phyloP scores from a whole-genome alignment of 176 grass and related monocot species.

The Bromus sterilis region DNA sequence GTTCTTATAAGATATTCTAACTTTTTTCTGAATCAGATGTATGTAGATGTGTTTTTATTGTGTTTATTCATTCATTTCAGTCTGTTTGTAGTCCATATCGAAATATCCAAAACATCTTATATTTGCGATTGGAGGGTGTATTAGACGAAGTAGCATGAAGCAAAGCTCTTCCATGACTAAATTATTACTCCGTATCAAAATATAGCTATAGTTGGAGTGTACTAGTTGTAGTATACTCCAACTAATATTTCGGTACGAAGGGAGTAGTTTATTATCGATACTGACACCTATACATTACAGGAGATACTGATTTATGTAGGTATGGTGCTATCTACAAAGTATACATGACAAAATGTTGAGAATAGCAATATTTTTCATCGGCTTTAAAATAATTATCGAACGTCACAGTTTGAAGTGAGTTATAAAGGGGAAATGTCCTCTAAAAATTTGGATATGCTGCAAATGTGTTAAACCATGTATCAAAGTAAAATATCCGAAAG shows the following conservation, averaged over 20 bases:
- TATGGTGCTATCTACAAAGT: neutral
- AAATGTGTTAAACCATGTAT: neutral
- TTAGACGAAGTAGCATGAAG: neutral
- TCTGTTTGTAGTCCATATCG: too few species aligned
- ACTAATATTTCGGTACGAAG: too few species aligned
- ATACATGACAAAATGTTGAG: neutral
- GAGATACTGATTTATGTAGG: neutral
- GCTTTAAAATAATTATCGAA: neutral
- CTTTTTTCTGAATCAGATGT: too few species aligned
- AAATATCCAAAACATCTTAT: too few species aligned
- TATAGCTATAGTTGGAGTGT: too few species aligned
- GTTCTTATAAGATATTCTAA: too few species aligned
- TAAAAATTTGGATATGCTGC: neutral
- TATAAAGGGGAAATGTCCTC: neutral
- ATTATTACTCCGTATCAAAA: too few species aligned
- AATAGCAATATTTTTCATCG: neutral
- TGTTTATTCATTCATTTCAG: too few species aligned
- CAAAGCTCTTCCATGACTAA: neutral
- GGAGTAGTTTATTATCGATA: neutral
- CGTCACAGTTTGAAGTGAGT: neutral
- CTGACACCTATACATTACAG: neutral
- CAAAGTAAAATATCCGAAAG: neutral
- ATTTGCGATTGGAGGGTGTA: too few species aligned
- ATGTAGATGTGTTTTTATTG: too few species aligned
- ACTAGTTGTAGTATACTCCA: too few species aligned